A percentile compares a stretch with the other conserved stretches of the same genome.
Evolutionary conservation across 2,329 filamentous ascomycete species (phyloP).

Genomic region (Sclerotinia nivalis): DNA sequence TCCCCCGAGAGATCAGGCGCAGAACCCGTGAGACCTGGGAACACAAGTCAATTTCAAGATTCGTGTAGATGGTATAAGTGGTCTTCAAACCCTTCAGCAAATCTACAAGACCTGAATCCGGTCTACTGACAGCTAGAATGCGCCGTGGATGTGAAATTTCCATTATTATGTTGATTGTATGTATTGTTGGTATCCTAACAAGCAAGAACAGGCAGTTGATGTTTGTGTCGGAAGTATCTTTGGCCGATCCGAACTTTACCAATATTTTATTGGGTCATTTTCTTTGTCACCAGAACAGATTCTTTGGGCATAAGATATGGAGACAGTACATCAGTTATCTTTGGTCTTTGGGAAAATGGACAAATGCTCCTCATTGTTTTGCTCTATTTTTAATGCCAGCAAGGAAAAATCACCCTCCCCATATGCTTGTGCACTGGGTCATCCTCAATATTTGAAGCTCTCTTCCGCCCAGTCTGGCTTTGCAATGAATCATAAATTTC

Average conservation of each 20-base stretch:
- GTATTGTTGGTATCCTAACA: background rate
- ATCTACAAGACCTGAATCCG: conserved; percentile 49
- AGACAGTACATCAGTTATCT: background rate
- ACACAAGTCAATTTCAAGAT: conserved; percentile 6
- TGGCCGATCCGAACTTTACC: conserved; percentile 9
- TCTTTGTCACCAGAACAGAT: background rate
- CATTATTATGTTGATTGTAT: conserved; percentile 33
- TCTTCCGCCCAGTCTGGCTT: conserved; percentile 5
- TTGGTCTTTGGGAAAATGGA: background rate
- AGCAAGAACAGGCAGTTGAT: background rate
- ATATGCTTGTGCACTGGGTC: conserved; percentile 5
- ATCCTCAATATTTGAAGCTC: conserved; percentile 18
- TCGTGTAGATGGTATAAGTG: conserved; percentile 8
- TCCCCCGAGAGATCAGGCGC: conserved; percentile 42
- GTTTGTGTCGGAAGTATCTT: conserved; percentile 12
- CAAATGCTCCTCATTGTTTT: conserved; percentile 14
- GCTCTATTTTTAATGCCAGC: conserved; percentile 18
- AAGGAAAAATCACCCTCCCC: background rate
- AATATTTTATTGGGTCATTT: background rate
- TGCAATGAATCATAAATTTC: conserved; percentile 30
- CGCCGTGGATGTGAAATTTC: conserved; percentile 54
- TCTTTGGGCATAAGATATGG: background rate
- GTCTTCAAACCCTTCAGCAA: conserved; percentile 55
- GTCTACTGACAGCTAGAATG: conserved; percentile 54
- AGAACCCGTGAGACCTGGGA: conserved; percentile 54